Evolutionary conservation across 768 basidiomycete genomes (phyloP), one percentile per base, ranked within the genome.

Genomic region (Collybia sp.): DNA sequence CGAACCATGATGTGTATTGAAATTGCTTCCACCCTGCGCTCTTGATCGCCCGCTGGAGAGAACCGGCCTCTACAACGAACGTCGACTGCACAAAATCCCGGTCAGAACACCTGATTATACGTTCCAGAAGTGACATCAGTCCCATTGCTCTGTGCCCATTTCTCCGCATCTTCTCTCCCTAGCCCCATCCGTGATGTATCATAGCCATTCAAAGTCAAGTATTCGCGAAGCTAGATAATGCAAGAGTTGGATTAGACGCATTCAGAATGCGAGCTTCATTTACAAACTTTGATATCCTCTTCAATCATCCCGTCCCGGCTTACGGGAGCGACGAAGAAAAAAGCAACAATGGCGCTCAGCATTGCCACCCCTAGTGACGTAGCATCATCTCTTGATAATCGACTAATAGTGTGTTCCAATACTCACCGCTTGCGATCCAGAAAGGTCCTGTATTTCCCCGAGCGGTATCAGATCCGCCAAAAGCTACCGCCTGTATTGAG

Each of bases 361-460:
- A 15, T 5, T 40, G 12, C 44, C 20, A 17, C 12, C 30, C 36
- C 46, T 38, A 8, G 25, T 25, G 25, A 25, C 8, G 3, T 15
- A 8, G n/a, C 3, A 25, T 25, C 25, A 25, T 25, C 25, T 38
- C 37, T 36, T 10, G 8, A 55, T 64, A 19, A 25, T 25, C 8
- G 3, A 8, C 25, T 8, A 25, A 25, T 8, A 8, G 8, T 8
- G 25, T 25, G n/a, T 25, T 25, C 25, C 8, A 25, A 25, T 8
- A 25, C 25, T 25, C 52, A 71, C 82, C 85, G 50, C 85, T 87
- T 16, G 75, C 90, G 50, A 91, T 62, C 87, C 85, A 91, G 75
- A 91, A 91, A 9, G 88, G 88, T 9, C 89, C 88, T 0, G 91
- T 92, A 58, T 85, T 83, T 40, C 83, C 85, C 45, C 69, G 71